Conservation (phyloP, 2,329 filamentous ascomycete genomes). For the Calonectria honghensis region DNA sequence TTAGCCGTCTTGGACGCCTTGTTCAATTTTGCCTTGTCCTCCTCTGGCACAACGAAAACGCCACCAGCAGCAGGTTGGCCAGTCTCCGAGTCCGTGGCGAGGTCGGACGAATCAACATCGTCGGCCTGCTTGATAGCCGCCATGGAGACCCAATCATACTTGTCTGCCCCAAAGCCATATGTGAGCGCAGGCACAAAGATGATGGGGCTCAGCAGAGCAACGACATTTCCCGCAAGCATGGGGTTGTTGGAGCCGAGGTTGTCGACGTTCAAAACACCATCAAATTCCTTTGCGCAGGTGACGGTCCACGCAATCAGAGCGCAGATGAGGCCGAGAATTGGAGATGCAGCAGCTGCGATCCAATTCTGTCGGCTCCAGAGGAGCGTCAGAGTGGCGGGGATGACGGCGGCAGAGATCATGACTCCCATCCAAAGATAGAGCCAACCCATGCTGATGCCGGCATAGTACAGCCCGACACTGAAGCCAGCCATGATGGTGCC, state of each 20-base stretch:
- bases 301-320: constrained; percentile 18
- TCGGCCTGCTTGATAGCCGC: constrained; percentile 9
- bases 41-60: constrained; percentile 10
- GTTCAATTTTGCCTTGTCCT: constrained; percentile 20
- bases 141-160: constrained; percentile 18
- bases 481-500: constrained; percentile 16
- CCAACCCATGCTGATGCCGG: constrained; percentile 89
- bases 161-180: constrained; percentile 7
- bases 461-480: constrained; percentile 78
- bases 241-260: constrained; percentile 21
- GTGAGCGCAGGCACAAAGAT: constrained; percentile 7
- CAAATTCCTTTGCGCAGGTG: constrained; percentile 7
- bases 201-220: constrained; percentile 1
- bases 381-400: constrained; percentile 87
- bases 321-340: constrained; percentile 16
- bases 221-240: constrained; percentile 14
- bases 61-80: background rate
- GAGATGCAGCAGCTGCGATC: background rate
- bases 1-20: constrained; percentile 6
- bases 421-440: constrained; percentile 93
- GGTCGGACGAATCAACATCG: background rate
- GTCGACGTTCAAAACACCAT: constrained; percentile 8
- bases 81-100: constrained; percentile 4
- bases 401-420: constrained; percentile 88
- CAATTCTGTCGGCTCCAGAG: constrained; percentile 19